Base-by-base conservation (phyloP, 1,284 basidiomycete species). In the Acaromyces ingoldii region DNA sequence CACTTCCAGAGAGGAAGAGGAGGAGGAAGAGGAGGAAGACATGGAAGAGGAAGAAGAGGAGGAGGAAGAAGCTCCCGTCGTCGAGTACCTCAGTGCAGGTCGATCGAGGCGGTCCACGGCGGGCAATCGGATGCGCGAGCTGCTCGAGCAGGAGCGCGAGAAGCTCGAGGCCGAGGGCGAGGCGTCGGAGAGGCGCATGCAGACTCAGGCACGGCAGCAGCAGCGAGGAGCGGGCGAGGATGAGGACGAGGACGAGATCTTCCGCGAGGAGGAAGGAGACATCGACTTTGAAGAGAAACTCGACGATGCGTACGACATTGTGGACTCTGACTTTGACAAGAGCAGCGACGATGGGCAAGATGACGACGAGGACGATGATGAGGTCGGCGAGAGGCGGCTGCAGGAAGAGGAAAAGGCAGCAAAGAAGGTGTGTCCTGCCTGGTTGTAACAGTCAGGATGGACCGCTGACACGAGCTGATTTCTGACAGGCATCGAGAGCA, bases 301-400 rank as follows among this genome's bases (percentile, higher is more conserved):
- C 11, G 48, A 38, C 9, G 45, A 33, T 4, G 62, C 65, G 42
- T 55, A 64, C 15, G 70, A 72, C 40, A 58, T 62, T 19, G 59
- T 74, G 3, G 71, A 74, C 40, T 65, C 61, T 10, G 71, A 74
- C 50, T 74, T 74, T 47, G 71, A 49, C 30, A 9, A 58, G 11
- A 56, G 60, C 21, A 62, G 59, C 38, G 57, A 58, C 9, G 60
- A 68, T 31, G 70, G 65, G 26, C 60, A 64, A 26, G 51, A 15
- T 6, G 51, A 9, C 6, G 49, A 55, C 11, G 48, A 49, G 15
- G 48, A 38, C 3, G 62, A 64, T 25, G 63, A 67, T 15, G 47
- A 52, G 7, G 64, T 52, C 13, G 67, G 57, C 0, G 65, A 67
- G 29, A 29, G 57, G 2, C 56, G 58, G 43, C 50, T 70, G n/a